These are phyloP conservation scores for Naganishia vaughanmartiniae DNA, from an alignment of 768 basidiomycete genomes.

Conservation along the genomic window DNA sequence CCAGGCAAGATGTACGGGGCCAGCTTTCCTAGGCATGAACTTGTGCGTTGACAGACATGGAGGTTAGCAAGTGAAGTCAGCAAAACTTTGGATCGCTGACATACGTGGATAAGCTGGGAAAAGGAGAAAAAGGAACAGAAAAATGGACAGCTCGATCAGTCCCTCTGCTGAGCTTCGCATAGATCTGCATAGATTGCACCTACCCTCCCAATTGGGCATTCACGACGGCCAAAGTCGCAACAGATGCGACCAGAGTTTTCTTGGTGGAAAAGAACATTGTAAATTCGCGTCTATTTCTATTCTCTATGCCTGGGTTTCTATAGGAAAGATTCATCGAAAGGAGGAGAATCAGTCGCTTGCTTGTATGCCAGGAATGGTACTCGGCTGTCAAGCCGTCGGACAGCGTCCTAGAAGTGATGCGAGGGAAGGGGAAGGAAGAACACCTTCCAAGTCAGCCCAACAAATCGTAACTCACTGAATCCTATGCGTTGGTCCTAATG, in stretches of 20 bases:
- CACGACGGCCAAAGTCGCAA: conserved; percentile 12
- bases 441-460: too few species aligned
- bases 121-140: too few species aligned
- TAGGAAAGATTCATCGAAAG: neutral
- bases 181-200: neutral
- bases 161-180: neutral
- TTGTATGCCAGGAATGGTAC: neutral
- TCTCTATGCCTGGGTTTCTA: neutral
- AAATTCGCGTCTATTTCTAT: too few species aligned
- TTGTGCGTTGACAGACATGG: neutral
- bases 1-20: conserved; percentile 7
- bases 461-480: too few species aligned
- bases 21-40: neutral
- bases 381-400: neutral
- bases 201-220: conserved; percentile 26
- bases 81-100: neutral
- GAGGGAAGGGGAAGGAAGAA: neutral
- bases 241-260: conserved; percentile 19
- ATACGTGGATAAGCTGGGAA: neutral
- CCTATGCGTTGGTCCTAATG: too few species aligned
- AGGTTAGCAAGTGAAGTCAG: neutral
- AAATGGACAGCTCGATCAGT: neutral
- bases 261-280: conserved; percentile 25
- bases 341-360: neutral
- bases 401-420: neutral